Conservation (phyloP, 768 basidiomycete genomes). For the Lactifluus hygrophoroides region DNA sequence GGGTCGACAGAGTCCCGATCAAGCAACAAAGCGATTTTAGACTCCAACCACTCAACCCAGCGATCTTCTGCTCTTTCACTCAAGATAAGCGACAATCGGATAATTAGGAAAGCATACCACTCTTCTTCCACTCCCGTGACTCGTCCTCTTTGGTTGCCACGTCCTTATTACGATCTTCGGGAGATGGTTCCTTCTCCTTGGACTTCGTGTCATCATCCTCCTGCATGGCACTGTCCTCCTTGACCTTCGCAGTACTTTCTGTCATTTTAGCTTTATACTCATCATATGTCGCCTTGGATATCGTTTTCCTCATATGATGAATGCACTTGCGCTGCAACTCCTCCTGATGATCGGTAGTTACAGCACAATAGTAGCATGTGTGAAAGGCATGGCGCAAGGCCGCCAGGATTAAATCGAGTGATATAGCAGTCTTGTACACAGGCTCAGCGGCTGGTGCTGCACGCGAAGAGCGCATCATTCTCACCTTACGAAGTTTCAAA, state of each 20-base stretch:
- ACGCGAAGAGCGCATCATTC: constrained; percentile 21
- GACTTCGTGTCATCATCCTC: constrained; percentile 23
- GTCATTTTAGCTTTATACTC: constrained; percentile 50
- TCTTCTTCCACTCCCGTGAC: constrained; percentile 48
- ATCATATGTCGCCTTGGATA: constrained; percentile 52
- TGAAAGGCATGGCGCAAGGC: constrained; percentile 89
- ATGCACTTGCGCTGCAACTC: constrained; percentile 94
- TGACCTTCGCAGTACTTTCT: constrained; percentile 32
- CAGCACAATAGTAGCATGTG: constrained; percentile 97
- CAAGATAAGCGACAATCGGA: constrained; percentile 6
- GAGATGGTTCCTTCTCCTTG: constrained; percentile 29
- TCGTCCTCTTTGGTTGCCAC: constrained; percentile 29
- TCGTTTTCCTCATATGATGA: constrained; percentile 76
- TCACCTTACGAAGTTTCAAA: constrained; percentile 64
- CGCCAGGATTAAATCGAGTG: constrained; percentile 87
- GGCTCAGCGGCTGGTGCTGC: constrained; percentile 15
- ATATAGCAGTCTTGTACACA: constrained; percentile 53
- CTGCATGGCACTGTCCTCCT: constrained; percentile 41
- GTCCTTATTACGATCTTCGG: constrained; percentile 27
- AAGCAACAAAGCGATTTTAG: constrained; percentile 74
- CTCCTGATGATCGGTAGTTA: constrained; percentile 87
- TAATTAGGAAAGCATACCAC: constrained; percentile 41
- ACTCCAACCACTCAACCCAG: constrained; percentile 86
- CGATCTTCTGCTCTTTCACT: constrained; percentile 53
- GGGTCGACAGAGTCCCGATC: constrained; percentile 76